Conservation (phyloP, 192 early-diverging fungal species). For the Backusella liffmaniae region DNA sequence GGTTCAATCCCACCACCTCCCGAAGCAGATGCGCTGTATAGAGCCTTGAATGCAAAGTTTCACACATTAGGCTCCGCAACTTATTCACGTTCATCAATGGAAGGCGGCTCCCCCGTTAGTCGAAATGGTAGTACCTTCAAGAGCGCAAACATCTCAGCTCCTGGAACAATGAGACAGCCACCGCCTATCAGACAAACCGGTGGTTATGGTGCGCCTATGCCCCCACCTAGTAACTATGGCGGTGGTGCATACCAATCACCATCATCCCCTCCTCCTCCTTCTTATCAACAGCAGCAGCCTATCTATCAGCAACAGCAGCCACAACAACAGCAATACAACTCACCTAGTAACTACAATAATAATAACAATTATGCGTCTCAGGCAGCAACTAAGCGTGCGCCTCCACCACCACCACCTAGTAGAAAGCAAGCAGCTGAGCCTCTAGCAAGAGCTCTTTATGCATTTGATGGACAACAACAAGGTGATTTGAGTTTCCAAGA, state of each 20-base stretch:
- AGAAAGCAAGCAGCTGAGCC: conserved; percentile 11
- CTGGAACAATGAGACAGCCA: conserved; percentile 16
- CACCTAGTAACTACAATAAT: neutral
- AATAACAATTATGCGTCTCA: neutral
- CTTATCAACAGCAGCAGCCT: neutral
- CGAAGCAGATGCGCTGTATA: conserved; percentile 76
- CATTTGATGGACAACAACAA: conserved; percentile 35
- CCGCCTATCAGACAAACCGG: conserved; percentile 10
- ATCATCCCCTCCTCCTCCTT: neutral
- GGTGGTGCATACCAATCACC: neutral
- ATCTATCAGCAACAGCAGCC: neutral
- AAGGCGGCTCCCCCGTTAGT: neutral
- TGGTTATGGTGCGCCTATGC: neutral
- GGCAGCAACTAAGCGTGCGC: conserved; percentile 15
- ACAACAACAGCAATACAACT: neutral
- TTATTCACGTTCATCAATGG: conserved; percentile 16
- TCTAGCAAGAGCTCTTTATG: conserved; percentile 37
- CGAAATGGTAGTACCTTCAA: neutral
- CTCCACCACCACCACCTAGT: conserved; percentile 43
- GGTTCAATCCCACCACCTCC: conserved; percentile 75
- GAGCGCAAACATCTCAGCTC: conserved; percentile 28
- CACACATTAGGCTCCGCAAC: conserved; percentile 22
- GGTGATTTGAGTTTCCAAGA: conserved; percentile 41
- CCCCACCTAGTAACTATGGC: neutral
- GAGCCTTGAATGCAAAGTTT: conserved; percentile 57